These are phyloP conservation scores for Gaeumannomyces sp. DNA, from an alignment of 2,329 filamentous ascomycete genomes.

Conservation along the genomic window DNA sequence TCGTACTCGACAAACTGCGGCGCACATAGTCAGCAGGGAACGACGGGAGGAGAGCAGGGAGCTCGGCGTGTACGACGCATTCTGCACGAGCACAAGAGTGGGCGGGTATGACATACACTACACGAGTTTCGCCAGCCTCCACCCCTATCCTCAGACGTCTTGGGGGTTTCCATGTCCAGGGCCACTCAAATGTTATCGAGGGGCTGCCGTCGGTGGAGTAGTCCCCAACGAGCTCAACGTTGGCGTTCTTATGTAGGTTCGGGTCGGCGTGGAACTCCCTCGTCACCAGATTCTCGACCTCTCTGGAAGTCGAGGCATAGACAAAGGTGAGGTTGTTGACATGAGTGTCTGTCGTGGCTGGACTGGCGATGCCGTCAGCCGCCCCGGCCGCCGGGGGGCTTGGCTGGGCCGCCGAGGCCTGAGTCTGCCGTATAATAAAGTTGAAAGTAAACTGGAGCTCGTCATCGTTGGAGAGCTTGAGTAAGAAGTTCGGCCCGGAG, in stretches of 20 bases:
- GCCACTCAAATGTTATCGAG: conserved; percentile 87
- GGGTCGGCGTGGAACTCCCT: conserved; percentile 95
- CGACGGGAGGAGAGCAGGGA: not conserved
- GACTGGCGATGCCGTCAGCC: conserved; percentile 42
- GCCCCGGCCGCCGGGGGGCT: conserved; percentile 32
- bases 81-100: not conserved
- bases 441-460: conserved; percentile 91
- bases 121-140: conserved; percentile 95
- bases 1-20: conserved; percentile 91
- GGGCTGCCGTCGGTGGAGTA: conserved; percentile 76
- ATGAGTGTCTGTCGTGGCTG: conserved; percentile 57
- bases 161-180: conserved; percentile 97
- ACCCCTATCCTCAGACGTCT: conserved; percentile 69
- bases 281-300: conserved; percentile 90
- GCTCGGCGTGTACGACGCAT: not conserved
- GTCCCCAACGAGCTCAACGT: conserved; percentile 92
- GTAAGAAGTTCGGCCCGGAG: conserved; percentile 64
- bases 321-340: conserved; percentile 90
- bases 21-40: not conserved
- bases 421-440: conserved; percentile 64
- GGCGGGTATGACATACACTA: conserved; percentile 52
- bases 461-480: conserved; percentile 85
- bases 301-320: conserved; percentile 76
- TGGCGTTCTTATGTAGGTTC: conserved; percentile 94
- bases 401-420: conserved; percentile 17